Evolutionary conservation across 2,329 filamentous ascomycete genomes (phyloP).

Genomic region (Ophidiomyces ophidiicola): DNA sequence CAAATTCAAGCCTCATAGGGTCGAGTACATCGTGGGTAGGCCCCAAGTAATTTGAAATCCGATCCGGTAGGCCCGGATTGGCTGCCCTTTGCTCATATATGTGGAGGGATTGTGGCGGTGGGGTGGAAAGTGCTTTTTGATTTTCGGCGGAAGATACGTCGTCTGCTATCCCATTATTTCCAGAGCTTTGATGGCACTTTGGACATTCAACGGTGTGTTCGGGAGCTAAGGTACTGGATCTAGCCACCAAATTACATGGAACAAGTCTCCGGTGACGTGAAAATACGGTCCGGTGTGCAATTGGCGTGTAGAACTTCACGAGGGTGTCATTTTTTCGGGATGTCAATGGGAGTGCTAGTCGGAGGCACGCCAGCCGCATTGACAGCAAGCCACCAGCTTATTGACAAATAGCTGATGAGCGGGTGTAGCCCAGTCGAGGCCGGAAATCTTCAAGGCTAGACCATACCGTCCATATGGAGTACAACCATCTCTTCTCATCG

Average conservation of each 20-base stretch:
- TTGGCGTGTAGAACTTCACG: background rate
- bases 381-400: slow-evolving; percentile 9
- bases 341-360: slow-evolving; percentile 2
- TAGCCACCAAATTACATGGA: no score
- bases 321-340: background rate
- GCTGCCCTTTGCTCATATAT: background rate
- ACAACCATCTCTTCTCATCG: no score
- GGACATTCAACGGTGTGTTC: no score
- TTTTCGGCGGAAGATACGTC: no score
- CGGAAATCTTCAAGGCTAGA: no score
- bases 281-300: background rate
- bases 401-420: no score
- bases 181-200: no score
- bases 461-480: no score
- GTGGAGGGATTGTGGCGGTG: background rate
- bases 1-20: slow-evolving; percentile 28
- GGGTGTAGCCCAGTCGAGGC: no score
- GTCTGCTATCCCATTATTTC: no score
- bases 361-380: slow-evolving; percentile 11
- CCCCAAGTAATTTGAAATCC: slow-evolving; percentile 13
- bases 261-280: background rate
- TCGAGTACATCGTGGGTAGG: slow-evolving; percentile 14
- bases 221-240: no score
- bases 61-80: background rate
- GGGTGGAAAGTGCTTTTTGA: background rate